Evolutionary conservation across 495 filamentous ascomycete genomes (phyloP), one percentile per base, ranked within the genome.

Genomic region (Xylaria palmicola): DNA sequence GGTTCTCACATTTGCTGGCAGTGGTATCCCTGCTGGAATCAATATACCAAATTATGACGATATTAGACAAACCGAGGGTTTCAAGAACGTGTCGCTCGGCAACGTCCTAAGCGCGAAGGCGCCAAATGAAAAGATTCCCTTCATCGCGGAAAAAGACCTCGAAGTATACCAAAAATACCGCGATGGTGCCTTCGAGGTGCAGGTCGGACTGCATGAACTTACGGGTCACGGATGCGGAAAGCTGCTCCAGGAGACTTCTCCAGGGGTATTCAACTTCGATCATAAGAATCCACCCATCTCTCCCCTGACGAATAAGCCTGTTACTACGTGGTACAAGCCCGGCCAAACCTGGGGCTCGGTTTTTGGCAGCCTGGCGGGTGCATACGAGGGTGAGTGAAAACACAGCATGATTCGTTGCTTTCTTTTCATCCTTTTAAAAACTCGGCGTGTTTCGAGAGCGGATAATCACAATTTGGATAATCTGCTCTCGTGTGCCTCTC

Each of bases 191-290:
- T 97, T 97, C 67, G 93, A 98, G 70, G 91, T 98, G 7, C 92
- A 97, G 74, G 93, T 97, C 17, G 93, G 92, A 12, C 86, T 97
- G 24, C 94, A 98, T 75, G 94, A 98, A 69, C 86, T 98, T 30
- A 90, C 97, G 7, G 94, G 93, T 0, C 94, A 98, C 65, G 94
- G 94, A 8, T 97, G 93, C 32, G 93, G 94, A 22, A 98, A 98
- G 74, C 83, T 97, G 1, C 82, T 98, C 3, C 92, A 96, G 73
- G 93, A 97, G 71, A 96, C 89, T 1, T 79, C 86, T 0, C 83
- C 86, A 0, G 92, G 91, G 4, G 75, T 82, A 30, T 97, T 85
- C 78, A 98, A 98, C 78, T 98, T 98, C 67, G 88, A 97, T 63
- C 71, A 81, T 7, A 72, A 82, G 26, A 88, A 90, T 64, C 93